phyloP scores from a whole-genome alignment of 441 rosid genomes.

The Capsella rubella region DNA sequence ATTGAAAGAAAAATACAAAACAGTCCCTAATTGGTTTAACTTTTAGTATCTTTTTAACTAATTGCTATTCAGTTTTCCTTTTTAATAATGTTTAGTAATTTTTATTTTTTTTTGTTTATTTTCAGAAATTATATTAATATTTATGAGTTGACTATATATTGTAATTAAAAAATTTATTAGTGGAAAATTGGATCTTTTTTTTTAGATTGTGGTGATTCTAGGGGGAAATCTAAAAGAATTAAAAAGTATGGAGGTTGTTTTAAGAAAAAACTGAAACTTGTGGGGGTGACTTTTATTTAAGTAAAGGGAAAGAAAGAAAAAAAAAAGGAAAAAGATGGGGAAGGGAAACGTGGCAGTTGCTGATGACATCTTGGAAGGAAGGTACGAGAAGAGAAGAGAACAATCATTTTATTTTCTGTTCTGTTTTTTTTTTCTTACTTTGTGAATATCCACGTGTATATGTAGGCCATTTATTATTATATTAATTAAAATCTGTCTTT shows the following conservation, averaged over 20 bases:
- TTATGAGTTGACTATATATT: too few relatives aligned
- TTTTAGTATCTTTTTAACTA: too few relatives aligned
- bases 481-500: too few relatives aligned
- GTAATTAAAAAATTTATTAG: background rate
- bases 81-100: too few relatives aligned
- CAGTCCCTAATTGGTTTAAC: too few relatives aligned
- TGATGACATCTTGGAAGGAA: conserved; percentile 36
- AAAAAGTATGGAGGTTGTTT: background rate
- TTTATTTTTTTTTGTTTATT: too few relatives aligned
- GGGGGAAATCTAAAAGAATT: background rate
- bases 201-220: background rate
- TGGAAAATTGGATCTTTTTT: background rate
- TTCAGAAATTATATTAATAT: too few relatives aligned
- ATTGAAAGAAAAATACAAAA: too few relatives aligned
- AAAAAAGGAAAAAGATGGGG: background rate
- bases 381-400: conserved; percentile 15
- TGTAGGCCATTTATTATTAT: background rate
- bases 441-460: conserved; percentile 2
- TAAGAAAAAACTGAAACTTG: background rate
- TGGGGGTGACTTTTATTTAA: conserved; percentile 1
- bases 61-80: too few relatives aligned
- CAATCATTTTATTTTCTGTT: background rate
- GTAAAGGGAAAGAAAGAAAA: background rate
- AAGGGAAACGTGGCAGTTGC: conserved; percentile 39
- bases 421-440: background rate